These are phyloP conservation scores for Mikania micrantha DNA, from an alignment of 129 eudicot species.

Conservation along the genomic window DNA sequence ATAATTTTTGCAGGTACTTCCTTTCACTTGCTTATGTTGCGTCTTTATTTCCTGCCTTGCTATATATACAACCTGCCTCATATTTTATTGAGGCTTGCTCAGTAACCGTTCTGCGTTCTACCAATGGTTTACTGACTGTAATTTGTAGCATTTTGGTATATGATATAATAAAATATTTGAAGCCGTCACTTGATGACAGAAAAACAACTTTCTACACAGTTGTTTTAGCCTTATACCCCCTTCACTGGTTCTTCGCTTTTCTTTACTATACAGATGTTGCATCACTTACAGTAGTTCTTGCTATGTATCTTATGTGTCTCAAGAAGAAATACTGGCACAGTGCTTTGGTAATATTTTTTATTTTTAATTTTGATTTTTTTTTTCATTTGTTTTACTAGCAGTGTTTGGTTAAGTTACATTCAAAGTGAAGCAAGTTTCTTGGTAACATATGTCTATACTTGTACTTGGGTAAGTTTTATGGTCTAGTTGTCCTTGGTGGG, in stretches of 20 bases:
- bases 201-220: slow-evolving; percentile 54
- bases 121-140: slow-evolving; percentile 60
- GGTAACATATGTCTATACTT: not conserved
- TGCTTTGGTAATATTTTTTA: slow-evolving; percentile 51
- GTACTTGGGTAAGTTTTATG: not conserved
- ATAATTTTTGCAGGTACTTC: slow-evolving; percentile 77
- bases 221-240: slow-evolving; percentile 68
- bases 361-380: not conserved
- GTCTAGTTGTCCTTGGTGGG: no score
- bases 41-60: slow-evolving; percentile 71
- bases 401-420: not conserved
- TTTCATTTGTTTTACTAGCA: not conserved
- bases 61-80: slow-evolving; percentile 25
- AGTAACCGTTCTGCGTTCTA: slow-evolving; percentile 52
- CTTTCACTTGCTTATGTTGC: slow-evolving; percentile 90
- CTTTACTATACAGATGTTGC: slow-evolving; percentile 90
- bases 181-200: slow-evolving; percentile 58
- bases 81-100: slow-evolving; percentile 50
- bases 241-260: slow-evolving; percentile 86
- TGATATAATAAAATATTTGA: slow-evolving; percentile 49
- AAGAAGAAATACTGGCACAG: slow-evolving; percentile 64
- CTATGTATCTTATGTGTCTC: slow-evolving; percentile 53
- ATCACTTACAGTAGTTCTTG: slow-evolving; percentile 66
- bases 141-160: slow-evolving; percentile 66
- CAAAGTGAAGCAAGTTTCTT: not conserved